Evolutionary conservation across 1,284 basidiomycete genomes (phyloP).

Genomic region (Cystobasidiaceae sp.): DNA sequence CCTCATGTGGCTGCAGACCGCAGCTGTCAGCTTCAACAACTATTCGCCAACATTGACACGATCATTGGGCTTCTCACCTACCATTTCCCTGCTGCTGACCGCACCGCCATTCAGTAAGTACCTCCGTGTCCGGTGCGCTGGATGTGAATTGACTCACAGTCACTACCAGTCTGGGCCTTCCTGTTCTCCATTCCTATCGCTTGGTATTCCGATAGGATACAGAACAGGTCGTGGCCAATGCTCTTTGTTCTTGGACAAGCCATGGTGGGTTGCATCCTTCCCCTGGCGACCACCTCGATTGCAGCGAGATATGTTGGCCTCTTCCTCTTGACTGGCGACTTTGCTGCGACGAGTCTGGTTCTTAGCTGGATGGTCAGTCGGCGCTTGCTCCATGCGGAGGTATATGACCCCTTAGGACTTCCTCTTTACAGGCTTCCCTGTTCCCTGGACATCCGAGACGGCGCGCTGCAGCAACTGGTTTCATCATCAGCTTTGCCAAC

Average conservation of each 20-base stretch:
- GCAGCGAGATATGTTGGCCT: neutral
- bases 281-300: neutral
- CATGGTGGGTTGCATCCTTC: neutral
- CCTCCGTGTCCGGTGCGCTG: too few species aligned
- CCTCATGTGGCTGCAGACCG: neutral
- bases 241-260: conserved; percentile 71
- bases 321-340: neutral
- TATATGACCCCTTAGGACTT: too few species aligned
- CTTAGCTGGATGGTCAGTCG: too few species aligned
- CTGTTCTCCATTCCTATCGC: neutral
- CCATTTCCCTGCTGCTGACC: conserved; percentile 52
- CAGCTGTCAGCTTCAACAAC: neutral
- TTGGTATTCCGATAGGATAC: conserved; percentile 44
- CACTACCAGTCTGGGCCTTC: neutral
- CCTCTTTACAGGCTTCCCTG: too few species aligned
- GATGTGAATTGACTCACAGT: too few species aligned
- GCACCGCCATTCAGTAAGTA: conserved; percentile 72
- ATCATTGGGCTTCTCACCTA: neutral
- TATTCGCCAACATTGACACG: neutral
- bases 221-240: conserved; percentile 55
- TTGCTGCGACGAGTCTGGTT: too few species aligned
- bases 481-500: neutral
- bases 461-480: neutral
- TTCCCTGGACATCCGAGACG: neutral
- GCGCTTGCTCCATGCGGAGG: too few species aligned